Evolutionary conservation across 441 rosid species (phyloP).

Genomic region (Erodium moschatum): DNA sequence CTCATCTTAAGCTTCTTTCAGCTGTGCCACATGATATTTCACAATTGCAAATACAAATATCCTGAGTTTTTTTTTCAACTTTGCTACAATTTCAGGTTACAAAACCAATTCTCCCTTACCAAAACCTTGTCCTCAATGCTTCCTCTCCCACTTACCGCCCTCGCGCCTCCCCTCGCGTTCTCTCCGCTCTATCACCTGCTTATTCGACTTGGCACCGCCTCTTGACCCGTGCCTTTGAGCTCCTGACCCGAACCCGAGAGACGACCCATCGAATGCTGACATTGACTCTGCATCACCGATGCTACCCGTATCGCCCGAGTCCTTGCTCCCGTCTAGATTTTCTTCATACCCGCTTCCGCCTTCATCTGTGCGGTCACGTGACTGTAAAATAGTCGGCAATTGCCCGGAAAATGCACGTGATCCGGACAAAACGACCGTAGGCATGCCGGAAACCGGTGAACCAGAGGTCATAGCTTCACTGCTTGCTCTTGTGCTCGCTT

Average conservation of each 20-base stretch:
- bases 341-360: slow-evolving; percentile 59
- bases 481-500: slow-evolving; percentile 40
- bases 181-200: slow-evolving; percentile 51
- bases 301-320: slow-evolving; percentile 66
- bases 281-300: slow-evolving; percentile 60
- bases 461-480: slow-evolving; percentile 30
- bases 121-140: slow-evolving; percentile 31
- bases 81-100: background rate
- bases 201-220: slow-evolving; percentile 53
- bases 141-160: slow-evolving; percentile 76
- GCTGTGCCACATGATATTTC: no score
- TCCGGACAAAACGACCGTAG: slow-evolving; percentile 48
- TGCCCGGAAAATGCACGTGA: slow-evolving; percentile 55
- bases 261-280: slow-evolving; percentile 53
- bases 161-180: slow-evolving; percentile 69
- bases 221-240: slow-evolving; percentile 56
- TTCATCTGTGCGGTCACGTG: slow-evolving; percentile 64
- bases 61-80: no score
- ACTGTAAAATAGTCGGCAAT: slow-evolving; percentile 61
- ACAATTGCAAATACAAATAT: no score
- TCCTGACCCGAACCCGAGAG: slow-evolving; percentile 39
- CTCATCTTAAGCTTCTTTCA: background rate
- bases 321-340: slow-evolving; percentile 65
- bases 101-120: background rate
- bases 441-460: slow-evolving; percentile 29